Percentiles rank a stretch among this genome's conserved stretches.
These are phyloP conservation scores for Ceratocystis lukuohia DNA, from an alignment of 2,329 filamentous ascomycete genomes.

Conservation along the genomic window DNA sequence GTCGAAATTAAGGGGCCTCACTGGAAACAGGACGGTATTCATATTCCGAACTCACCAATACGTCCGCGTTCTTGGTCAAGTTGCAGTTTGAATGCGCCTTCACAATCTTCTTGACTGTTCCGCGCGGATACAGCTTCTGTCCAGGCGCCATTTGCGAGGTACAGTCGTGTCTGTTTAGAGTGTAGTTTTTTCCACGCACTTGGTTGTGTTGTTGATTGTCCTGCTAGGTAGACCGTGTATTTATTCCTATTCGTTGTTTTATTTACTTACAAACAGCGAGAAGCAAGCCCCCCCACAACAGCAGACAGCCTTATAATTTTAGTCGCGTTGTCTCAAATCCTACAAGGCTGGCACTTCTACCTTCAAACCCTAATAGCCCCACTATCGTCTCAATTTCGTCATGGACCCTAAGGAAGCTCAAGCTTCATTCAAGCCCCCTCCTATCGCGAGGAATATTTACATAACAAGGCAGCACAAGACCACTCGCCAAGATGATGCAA, in stretches of 20 bases:
- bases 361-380: not conserved
- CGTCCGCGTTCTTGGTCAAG: constrained; percentile 73
- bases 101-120: constrained; percentile 75
- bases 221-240: too few species aligned
- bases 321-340: not conserved
- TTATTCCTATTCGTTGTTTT: not conserved
- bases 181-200: too few species aligned
- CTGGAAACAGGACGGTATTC: not conserved
- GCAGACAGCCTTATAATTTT: not conserved
- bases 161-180: not conserved
- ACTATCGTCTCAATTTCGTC: not conserved
- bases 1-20: not conserved
- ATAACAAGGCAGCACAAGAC: too few species aligned
- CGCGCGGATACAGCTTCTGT: constrained; percentile 69
- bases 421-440: not conserved
- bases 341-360: constrained; percentile 2
- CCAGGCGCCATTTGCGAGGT: constrained; percentile 40
- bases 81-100: constrained; percentile 75
- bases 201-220: not conserved
- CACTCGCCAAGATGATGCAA: constrained; percentile 36
- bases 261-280: not conserved
- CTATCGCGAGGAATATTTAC: too few species aligned
- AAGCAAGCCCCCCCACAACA: too few species aligned
- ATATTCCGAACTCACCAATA: constrained; percentile 43
- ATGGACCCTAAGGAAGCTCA: not conserved